These are phyloP conservation scores for Digitaria exilis DNA, from an alignment of 202 grass and related monocot genomes.

Conservation along the genomic window DNA sequence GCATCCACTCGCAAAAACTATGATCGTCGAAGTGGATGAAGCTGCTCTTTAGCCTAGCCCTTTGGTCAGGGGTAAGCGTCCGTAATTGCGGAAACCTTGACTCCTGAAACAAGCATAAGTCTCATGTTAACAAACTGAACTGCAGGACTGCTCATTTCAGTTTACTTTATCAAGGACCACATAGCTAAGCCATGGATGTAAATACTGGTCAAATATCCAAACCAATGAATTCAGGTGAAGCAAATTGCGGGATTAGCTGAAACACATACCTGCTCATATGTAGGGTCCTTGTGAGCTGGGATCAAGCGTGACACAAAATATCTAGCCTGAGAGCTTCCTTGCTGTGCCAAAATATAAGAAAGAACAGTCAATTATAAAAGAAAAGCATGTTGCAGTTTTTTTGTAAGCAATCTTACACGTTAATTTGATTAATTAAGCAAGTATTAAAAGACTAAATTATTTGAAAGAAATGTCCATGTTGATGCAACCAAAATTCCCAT, in stretches of 20 bases:
- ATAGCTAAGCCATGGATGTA: not conserved
- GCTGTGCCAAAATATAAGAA: constrained; percentile 49
- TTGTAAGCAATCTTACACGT: not conserved
- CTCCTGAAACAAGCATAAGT: constrained; percentile 65
- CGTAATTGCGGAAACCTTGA: constrained; percentile 88
- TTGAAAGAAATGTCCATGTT: not conserved
- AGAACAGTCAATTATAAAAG: constrained; percentile 5
- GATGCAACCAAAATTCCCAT: not conserved
- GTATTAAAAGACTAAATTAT: not conserved
- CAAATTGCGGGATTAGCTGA: constrained; percentile 20
- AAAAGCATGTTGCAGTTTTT: constrained; percentile 21
- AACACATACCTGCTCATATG: constrained; percentile 89
- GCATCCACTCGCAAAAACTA: constrained; percentile 99
- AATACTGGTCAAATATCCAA: not conserved
- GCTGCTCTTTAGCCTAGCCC: constrained; percentile 80
- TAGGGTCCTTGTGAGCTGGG: constrained; percentile 97
- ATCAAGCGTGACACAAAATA: constrained; percentile 97
- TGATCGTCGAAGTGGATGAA: constrained; percentile 91
- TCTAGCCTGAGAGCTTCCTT: constrained; percentile 93
- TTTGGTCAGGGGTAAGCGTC: constrained; percentile 65
- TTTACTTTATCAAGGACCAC: not conserved
- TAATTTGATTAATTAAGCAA: constrained; percentile 22
- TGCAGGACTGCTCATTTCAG: not conserved
- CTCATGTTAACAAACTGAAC: constrained; percentile 30
- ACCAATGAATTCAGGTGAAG: not conserved